phyloP scores from a whole-genome alignment of 164 flowering plant genomes.

The Pachysandra terminalis region DNA sequence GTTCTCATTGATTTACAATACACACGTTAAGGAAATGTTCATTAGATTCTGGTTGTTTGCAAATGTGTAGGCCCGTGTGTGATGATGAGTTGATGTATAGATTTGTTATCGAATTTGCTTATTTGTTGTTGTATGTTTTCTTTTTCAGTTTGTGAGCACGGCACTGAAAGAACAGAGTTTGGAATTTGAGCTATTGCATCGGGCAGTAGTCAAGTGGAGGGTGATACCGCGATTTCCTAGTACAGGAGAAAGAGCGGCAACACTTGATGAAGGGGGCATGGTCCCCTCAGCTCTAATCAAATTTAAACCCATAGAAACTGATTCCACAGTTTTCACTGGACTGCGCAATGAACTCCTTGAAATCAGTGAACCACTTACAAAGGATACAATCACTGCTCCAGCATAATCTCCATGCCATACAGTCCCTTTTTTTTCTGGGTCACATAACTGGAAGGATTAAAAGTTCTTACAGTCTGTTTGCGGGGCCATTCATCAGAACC shows the following conservation, averaged over 20 bases:
- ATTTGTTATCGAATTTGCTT: too few relatives aligned
- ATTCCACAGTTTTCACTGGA: constrained; percentile 76
- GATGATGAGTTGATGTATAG: too few relatives aligned
- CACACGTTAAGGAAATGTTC: too few relatives aligned
- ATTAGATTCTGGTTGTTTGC: too few relatives aligned
- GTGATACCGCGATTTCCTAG: constrained; percentile 60
- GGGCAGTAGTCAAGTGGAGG: constrained; percentile 56
- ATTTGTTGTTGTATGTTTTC: background rate
- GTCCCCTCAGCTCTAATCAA: constrained; percentile 91
- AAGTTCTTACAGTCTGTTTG: background rate
- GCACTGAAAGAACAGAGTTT: constrained; percentile 74
- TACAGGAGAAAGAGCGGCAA: constrained; percentile 39
- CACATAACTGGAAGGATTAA: background rate
- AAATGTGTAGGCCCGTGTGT: too few relatives aligned
- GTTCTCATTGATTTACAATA: too few relatives aligned
- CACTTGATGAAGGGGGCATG: constrained; percentile 82
- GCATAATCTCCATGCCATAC: background rate
- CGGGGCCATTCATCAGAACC: background rate
- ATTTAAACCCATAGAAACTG: constrained; percentile 81
- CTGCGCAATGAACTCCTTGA: constrained; percentile 78
- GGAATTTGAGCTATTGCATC: constrained; percentile 81
- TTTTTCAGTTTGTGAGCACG: constrained; percentile 70
- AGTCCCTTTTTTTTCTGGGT: background rate
- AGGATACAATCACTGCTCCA: constrained; percentile 16
- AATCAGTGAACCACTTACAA: constrained; percentile 62